Conservation (phyloP, 1,284 basidiomycete species). For the Ceratobasidium sp. region DNA sequence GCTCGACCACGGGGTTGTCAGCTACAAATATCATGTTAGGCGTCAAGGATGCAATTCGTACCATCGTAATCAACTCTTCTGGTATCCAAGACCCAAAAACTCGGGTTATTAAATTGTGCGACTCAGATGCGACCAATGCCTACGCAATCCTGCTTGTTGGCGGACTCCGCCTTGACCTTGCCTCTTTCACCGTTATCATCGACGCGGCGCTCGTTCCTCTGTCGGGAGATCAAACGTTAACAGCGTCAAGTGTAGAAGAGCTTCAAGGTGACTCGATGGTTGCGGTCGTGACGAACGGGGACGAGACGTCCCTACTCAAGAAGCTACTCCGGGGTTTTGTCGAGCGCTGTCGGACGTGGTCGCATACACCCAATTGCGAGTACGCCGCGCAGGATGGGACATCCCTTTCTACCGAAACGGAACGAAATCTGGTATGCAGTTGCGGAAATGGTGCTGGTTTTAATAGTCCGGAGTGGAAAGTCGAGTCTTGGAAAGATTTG, state of each 20-base stretch:
- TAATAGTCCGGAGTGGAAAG: conserved; percentile 11
- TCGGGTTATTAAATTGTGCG: conserved; percentile 49
- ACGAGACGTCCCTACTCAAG: conserved; percentile 62
- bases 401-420: background rate
- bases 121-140: conserved; percentile 52
- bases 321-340: conserved; percentile 61
- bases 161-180: background rate
- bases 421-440: conserved; percentile 17
- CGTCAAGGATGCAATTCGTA: no score
- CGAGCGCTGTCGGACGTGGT: conserved; percentile 69
- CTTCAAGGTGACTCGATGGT: conserved; percentile 46
- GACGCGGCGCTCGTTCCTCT: conserved; percentile 63
- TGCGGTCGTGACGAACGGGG: no score
- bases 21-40: no score
- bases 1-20: conserved; percentile 44
- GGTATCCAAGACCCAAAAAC: no score
- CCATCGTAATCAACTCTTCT: no score
- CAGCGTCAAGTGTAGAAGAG: conserved; percentile 48
- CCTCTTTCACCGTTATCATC: conserved; percentile 60
- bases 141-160: background rate
- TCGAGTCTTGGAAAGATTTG: background rate
- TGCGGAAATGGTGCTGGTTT: conserved; percentile 25
- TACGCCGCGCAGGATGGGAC: conserved; percentile 54
- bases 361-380: conserved; percentile 63
- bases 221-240: conserved; percentile 31